A percentile compares a stretch with the other conserved stretches of the same genome.
phyloP scores from a whole-genome alignment of 2,329 filamentous ascomycete genomes.

The Zymoseptoria passerinii region DNA sequence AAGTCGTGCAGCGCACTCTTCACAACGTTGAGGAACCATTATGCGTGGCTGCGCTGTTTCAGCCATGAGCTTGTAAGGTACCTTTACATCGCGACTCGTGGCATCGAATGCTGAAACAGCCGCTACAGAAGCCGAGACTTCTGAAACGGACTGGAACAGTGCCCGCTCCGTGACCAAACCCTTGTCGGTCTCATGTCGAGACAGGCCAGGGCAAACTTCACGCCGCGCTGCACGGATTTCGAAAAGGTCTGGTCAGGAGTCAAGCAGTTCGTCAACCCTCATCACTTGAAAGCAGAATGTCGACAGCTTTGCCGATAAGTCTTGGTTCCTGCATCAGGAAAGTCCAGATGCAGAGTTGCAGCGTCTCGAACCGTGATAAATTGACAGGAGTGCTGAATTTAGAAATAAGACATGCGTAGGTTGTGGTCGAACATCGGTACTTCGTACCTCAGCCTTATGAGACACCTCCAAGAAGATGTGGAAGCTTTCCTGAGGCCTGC shows the following conservation, averaged over 20 bases:
- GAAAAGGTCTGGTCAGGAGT: background rate
- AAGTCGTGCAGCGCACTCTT: background rate
- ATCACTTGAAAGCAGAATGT: background rate
- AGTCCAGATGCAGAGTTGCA: background rate
- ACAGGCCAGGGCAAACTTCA: background rate
- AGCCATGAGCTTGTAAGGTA: background rate
- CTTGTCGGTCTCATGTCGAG: background rate
- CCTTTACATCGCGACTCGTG: background rate
- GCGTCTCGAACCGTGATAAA: background rate
- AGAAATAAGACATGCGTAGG: background rate
- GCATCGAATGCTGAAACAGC: background rate
- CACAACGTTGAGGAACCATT: background rate
- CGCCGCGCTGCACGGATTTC: background rate
- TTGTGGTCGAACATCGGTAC: background rate
- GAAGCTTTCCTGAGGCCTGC: background rate
- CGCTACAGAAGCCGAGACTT: background rate
- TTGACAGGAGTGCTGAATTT: background rate
- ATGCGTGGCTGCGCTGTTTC: background rate
- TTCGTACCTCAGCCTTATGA: background rate
- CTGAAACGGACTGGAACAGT: background rate
- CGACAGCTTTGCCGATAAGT: background rate
- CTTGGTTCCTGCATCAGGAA: background rate
- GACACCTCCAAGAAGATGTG: background rate
- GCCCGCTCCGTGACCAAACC: background rate
- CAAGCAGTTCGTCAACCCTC: background rate